Conservation (phyloP, 225 moss, liverwort and hornwort genomes). For the Thuidium tamariscinum region DNA sequence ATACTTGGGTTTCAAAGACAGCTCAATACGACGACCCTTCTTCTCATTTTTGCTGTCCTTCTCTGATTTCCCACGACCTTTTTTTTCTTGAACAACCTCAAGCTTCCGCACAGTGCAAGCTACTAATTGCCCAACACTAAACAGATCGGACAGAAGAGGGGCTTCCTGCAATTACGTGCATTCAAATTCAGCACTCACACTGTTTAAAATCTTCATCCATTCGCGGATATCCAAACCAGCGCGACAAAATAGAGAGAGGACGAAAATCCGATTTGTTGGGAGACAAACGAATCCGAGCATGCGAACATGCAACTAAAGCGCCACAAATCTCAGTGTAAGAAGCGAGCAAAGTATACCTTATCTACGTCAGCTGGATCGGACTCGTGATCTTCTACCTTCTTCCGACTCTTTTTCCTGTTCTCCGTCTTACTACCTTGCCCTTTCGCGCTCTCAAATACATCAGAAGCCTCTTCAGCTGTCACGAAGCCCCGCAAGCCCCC, state of each 20-base stretch:
- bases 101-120: conserved; percentile 50
- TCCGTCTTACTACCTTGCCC: conserved; percentile 2
- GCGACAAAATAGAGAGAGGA: background rate
- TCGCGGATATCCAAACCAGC: background rate
- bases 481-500: conserved; percentile 92
- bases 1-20: conserved; percentile 60
- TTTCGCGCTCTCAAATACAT: conserved; percentile 36
- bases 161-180: conserved; percentile 12
- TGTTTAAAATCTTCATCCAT: background rate
- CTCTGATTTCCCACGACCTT: conserved; percentile 18
- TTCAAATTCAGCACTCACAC: conserved; percentile 2
- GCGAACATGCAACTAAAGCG: background rate
- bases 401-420: conserved; percentile 20
- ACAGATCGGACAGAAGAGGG: conserved; percentile 22
- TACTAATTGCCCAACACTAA: conserved; percentile 40
- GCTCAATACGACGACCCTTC: conserved; percentile 70
- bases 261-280: background rate
- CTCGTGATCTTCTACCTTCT: background rate
- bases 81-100: conserved; percentile 24
- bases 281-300: background rate
- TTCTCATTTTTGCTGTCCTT: conserved; percentile 35
- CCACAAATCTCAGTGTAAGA: background rate
- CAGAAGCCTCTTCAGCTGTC: conserved; percentile 56
- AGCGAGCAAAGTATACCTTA: conserved; percentile 8
- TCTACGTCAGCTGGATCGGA: conserved; percentile 7